Base-by-base conservation (phyloP, 441 rosid genomes). In the Lepidium campestre region DNA sequence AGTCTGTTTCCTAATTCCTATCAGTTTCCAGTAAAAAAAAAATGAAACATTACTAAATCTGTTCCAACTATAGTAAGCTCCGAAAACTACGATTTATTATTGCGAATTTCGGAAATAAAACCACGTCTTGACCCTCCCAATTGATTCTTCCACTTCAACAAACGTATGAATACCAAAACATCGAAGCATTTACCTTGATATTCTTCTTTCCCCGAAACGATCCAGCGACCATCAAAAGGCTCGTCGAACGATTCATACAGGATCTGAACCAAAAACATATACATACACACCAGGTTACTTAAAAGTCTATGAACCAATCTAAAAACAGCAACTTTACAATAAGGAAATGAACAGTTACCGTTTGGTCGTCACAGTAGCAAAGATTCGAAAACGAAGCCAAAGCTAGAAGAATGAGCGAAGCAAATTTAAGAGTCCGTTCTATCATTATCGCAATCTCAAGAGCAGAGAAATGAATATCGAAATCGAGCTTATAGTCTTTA, bases 221-320 rank as follows among this genome's bases (percentile, higher is more conserved):
- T 55, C 99, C 99, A 93, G 41, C 93, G 84, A 12, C 96, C 96
- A 29, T 86, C 90, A 59, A 89, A 93, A 10, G 89, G n/a, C 75
- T 91, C 86, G 2, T 86, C 97, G 39, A 89, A 93, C 32, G 96
- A 79, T 49, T 93, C 97, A 73, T 89, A 80, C 2, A 93, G 76
- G 67, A 86, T 76, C 99, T 89, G 68, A 39, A 59, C 73, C 11
- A 62, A 0, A 52, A 44, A 23, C 4, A 1, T 22, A 22, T 3
- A 3, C 3, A 48, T 15, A 39, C 11, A 15, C 1, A n/a, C 8
- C 0, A 36, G 3, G 31, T 57, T 4, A 20, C 10, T 8, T 2
- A 11, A 49, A 14, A 19, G 29, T 10, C 37, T 0, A 3, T 37
- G 6, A 25, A 20, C 11, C n/a, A 7, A 20, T 13, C 31, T 12